A percentile compares a stretch with the other conserved stretches of the same genome.
phyloP scores from a whole-genome alignment of 1,139 yeast species.

The Candida albicans region DNA sequence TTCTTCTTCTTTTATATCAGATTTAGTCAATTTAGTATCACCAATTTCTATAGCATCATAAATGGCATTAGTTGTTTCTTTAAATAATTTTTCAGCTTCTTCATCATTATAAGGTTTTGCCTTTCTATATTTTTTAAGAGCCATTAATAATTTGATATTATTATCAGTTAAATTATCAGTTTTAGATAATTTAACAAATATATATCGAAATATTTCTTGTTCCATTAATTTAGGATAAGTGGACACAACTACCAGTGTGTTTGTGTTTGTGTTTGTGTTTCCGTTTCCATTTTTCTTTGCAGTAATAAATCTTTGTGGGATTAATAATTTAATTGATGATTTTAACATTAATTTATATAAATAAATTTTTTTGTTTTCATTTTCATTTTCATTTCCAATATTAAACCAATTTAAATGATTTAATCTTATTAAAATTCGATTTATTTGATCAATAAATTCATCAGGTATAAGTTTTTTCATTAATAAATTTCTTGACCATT shows the following conservation, averaged over 20 bases:
- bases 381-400: constrained; percentile 12
- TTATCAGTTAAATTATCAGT: constrained; percentile 15
- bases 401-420: constrained; percentile 28
- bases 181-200: constrained; percentile 21
- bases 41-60: constrained; percentile 7
- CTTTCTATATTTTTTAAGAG: constrained; percentile 20
- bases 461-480: constrained; percentile 2
- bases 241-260: too few relatives aligned
- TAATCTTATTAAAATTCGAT: constrained; percentile 25
- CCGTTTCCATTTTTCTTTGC: constrained; percentile 2
- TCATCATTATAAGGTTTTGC: constrained; percentile 15
- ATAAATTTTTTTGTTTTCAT: constrained; percentile 13
- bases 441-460: constrained; percentile 4
- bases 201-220: constrained; percentile 21
- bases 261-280: too few relatives aligned
- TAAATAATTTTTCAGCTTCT: constrained; percentile 1
- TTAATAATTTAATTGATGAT: constrained; percentile 33
- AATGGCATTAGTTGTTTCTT: constrained; percentile 4
- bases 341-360: constrained; percentile 29
- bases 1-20: too few relatives aligned
- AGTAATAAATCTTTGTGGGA: constrained; percentile 21
- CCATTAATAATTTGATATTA: constrained; percentile 21
- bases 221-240: too few relatives aligned
- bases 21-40: not conserved
- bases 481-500: constrained; percentile 1